Percentiles rank a stretch among this genome's conserved stretches.
phyloP scores from a whole-genome alignment of 2,329 filamentous ascomycete genomes.

The Penicillium glabrum region DNA sequence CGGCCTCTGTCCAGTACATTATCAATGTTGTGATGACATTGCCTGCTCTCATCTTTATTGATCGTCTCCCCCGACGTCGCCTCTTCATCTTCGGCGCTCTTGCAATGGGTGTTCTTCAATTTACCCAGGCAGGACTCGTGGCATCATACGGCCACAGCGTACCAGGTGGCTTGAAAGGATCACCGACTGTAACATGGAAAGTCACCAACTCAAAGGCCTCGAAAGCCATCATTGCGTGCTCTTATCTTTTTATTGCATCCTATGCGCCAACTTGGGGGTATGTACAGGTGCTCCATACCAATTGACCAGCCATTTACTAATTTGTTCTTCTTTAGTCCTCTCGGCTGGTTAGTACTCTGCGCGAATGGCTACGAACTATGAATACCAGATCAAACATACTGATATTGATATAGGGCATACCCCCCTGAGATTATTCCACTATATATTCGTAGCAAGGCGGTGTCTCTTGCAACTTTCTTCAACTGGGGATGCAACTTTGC shows the following conservation, averaged over 20 bases:
- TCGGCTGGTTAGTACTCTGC: slow-evolving; percentile 8
- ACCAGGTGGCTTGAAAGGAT: slow-evolving; percentile 22
- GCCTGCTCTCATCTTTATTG: slow-evolving; percentile 54
- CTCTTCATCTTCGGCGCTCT: slow-evolving; percentile 57
- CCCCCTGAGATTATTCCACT: too few species aligned
- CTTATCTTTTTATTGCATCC: slow-evolving; percentile 66
- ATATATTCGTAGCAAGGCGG: too few species aligned
- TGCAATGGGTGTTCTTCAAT: slow-evolving; percentile 53
- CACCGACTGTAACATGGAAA: slow-evolving; percentile 13
- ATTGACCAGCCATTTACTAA: neutral
- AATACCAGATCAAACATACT: neutral
- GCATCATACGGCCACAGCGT: slow-evolving; percentile 26
- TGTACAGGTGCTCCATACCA: slow-evolving; percentile 21
- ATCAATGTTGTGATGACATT: too few species aligned
- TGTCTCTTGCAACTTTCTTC: too few species aligned
- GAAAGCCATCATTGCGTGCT: slow-evolving; percentile 63
- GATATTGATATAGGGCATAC: slow-evolving; percentile 53
- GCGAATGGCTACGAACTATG: too few species aligned
- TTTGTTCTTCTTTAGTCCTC: slow-evolving; percentile 3
- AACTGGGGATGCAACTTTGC: too few species aligned
- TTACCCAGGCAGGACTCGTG: slow-evolving; percentile 32
- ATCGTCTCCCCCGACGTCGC: slow-evolving; percentile 59
- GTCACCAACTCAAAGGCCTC: slow-evolving; percentile 24
- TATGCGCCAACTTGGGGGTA: slow-evolving; percentile 62
- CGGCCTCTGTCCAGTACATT: too few species aligned